Evolutionary conservation across 768 basidiomycete genomes (phyloP), one percentile per base, ranked within the genome.

Genomic region (Phaeotremella skinneri): DNA sequence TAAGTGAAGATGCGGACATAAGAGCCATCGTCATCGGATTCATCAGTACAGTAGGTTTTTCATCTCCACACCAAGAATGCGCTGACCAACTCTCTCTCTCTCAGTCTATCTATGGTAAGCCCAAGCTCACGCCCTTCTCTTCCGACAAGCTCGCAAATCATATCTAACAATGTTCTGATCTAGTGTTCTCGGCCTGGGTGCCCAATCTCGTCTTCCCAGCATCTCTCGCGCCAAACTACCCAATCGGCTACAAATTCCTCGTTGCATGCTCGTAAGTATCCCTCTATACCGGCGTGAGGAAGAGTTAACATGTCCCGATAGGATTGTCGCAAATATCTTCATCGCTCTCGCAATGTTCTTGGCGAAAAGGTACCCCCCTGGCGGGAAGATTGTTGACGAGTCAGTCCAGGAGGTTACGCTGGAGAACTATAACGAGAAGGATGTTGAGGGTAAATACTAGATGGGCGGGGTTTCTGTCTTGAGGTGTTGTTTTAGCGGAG

Each of bases 131-230:
- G n/a, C n/a, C n/a, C n/a, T n/a, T n/a, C n/a, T n/a, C n/a, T n/a
- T n/a, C n/a, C n/a, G n/a, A n/a, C n/a, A n/a, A n/a, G n/a, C n/a
- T n/a, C n/a, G n/a, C n/a, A n/a, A n/a, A n/a, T n/a, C n/a, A n/a
- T n/a, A n/a, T n/a, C n/a, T n/a, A n/a, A n/a, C n/a, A n/a, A n/a
- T n/a, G n/a, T n/a, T n/a, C n/a, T 2, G 59, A 58, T 1, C 61
- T 60, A 27, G 60, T 57, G 14, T 51, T 68, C 54, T 64, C 64
- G 51, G 55, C 67, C 21, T 65, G 63, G 63, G 63, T 59, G 23
- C 67, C 67, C 0, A 68, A 65, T 39, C 39, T 64, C 1, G 51
- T 56, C 27, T 64, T 64, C 63, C 63, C 63, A 23, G 59, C 58
- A 7, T 56, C 59, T 3, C 4, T 56, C 20, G 58, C 58, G 20